Evolutionary conservation across 257 asterid species (phyloP).

Genomic region (Solanum tarijense): DNA sequence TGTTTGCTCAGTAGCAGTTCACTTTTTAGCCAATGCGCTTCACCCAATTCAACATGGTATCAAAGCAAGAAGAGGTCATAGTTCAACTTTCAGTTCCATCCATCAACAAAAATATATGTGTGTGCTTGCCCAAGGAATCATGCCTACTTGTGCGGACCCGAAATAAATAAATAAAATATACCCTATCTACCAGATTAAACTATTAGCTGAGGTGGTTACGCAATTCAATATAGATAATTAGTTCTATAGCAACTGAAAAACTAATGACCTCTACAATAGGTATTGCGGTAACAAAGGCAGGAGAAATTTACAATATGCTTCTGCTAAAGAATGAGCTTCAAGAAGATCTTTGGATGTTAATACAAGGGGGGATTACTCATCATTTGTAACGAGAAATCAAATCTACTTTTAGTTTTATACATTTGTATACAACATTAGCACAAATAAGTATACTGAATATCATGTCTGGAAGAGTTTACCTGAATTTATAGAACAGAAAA

Average conservation of each 20-base stretch:
- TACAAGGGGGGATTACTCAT: background rate
- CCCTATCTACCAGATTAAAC: background rate
- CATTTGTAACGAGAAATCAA: background rate
- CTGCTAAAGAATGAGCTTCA: background rate
- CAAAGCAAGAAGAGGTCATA: background rate
- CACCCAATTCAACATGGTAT: background rate
- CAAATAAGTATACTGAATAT: background rate
- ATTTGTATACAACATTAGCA: background rate
- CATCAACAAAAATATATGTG: background rate
- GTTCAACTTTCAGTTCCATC: background rate
- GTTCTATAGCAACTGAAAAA: background rate
- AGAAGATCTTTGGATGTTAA: background rate
- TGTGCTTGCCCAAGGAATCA: background rate
- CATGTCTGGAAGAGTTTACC: constrained; percentile 31
- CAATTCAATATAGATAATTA: background rate
- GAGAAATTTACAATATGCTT: background rate
- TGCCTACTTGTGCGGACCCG: background rate
- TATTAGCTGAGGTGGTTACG: background rate
- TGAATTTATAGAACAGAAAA: constrained; percentile 76
- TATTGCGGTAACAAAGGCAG: background rate
- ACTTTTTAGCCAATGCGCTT: background rate
- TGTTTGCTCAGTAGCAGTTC: background rate
- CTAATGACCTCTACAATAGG: background rate
- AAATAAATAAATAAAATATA: background rate
- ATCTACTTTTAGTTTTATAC: background rate